phyloP scores from a whole-genome alignment of 2,329 filamentous ascomycete genomes.

The Xylaria sp. region DNA sequence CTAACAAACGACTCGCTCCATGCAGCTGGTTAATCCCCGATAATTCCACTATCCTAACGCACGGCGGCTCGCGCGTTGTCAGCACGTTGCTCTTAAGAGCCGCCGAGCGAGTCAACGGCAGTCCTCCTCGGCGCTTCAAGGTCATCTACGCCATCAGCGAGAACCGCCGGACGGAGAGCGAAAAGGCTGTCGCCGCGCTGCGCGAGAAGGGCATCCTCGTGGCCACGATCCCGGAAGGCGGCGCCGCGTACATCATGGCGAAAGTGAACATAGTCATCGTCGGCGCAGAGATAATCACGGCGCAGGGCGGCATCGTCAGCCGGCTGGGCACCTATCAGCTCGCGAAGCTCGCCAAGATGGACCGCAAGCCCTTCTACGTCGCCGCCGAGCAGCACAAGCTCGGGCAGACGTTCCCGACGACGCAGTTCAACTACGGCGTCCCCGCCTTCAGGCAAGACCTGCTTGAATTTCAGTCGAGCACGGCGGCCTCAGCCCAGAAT shows the following conservation, averaged over 20 bases:
- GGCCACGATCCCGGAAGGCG: slow-evolving; percentile 77
- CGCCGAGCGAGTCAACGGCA: slow-evolving; percentile 63
- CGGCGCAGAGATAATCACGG: slow-evolving; percentile 84
- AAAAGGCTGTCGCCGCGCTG: slow-evolving; percentile 72
- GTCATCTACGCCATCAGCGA: slow-evolving; percentile 79
- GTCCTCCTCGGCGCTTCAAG: slow-evolving; percentile 68
- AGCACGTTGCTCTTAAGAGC: slow-evolving; percentile 77
- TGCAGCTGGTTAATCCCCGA: slow-evolving; percentile 75
- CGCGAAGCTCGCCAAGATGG: slow-evolving; percentile 75
- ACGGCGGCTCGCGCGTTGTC: slow-evolving; percentile 86
- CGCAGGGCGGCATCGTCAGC: slow-evolving; percentile 92
- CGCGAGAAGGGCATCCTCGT: slow-evolving; percentile 79
- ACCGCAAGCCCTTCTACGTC: slow-evolving; percentile 76
- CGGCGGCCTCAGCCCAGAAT: too few relatives aligned
- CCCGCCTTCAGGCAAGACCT: slow-evolving; percentile 44
- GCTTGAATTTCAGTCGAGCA: slow-evolving; percentile 37
- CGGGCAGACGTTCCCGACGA: slow-evolving; percentile 81
- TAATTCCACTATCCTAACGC: slow-evolving; percentile 83
- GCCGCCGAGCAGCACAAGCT: slow-evolving; percentile 98
- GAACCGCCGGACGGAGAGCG: slow-evolving; percentile 64
- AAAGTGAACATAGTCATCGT: slow-evolving; percentile 73
- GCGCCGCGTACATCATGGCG: slow-evolving; percentile 78
- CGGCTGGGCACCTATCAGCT: slow-evolving; percentile 87
- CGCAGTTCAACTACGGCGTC: slow-evolving; percentile 62
- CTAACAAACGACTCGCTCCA: background rate